phyloP scores from a whole-genome alignment of 768 basidiomycete species.

The Solioccasus polychromus region DNA sequence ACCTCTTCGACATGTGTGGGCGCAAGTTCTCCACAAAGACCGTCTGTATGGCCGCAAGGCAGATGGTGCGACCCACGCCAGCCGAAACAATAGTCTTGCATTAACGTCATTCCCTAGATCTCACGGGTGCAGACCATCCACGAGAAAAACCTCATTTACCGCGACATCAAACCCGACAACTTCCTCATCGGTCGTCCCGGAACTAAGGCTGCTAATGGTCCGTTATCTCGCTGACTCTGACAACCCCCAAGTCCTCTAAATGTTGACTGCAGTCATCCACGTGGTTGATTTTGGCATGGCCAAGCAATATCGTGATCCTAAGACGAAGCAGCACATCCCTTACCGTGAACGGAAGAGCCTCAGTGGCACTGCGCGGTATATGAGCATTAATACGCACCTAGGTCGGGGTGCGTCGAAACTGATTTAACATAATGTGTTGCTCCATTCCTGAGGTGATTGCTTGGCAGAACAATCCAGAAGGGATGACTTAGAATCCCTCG shows the following conservation, averaged over 20 bases:
- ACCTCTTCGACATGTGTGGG: slow-evolving; percentile 98
- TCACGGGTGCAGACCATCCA: slow-evolving; percentile 97
- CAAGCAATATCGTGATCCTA: slow-evolving; percentile 98
- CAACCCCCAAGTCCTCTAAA: background rate
- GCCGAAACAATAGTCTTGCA: slow-evolving; percentile 1
- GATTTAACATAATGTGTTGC: slow-evolving; percentile 1
- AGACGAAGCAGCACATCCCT: slow-evolving; percentile 98
- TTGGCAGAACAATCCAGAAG: slow-evolving; percentile 80
- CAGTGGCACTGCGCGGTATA: slow-evolving; percentile 96
- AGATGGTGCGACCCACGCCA: slow-evolving; percentile 65
- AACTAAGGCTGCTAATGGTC: slow-evolving; percentile 85
- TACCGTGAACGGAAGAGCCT: slow-evolving; percentile 98
- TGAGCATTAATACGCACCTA: slow-evolving; percentile 99
- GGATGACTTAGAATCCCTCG: slow-evolving; percentile 98
- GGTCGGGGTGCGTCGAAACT: slow-evolving; percentile 69
- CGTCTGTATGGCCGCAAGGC: slow-evolving; percentile 97
- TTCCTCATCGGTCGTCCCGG: slow-evolving; percentile 94
- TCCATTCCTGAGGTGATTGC: slow-evolving; percentile 4
- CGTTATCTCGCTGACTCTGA: slow-evolving; percentile 5
- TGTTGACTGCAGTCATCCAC: slow-evolving; percentile 61
- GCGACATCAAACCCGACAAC: slow-evolving; percentile 99
- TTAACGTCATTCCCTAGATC: slow-evolving; percentile 48
- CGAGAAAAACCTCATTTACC: slow-evolving; percentile 99
- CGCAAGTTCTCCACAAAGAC: slow-evolving; percentile 98
- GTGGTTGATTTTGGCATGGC: slow-evolving; percentile 99